These are phyloP conservation scores for Solanum paucissectum DNA, from an alignment of 257 asterid genomes.

Conservation along the genomic window DNA sequence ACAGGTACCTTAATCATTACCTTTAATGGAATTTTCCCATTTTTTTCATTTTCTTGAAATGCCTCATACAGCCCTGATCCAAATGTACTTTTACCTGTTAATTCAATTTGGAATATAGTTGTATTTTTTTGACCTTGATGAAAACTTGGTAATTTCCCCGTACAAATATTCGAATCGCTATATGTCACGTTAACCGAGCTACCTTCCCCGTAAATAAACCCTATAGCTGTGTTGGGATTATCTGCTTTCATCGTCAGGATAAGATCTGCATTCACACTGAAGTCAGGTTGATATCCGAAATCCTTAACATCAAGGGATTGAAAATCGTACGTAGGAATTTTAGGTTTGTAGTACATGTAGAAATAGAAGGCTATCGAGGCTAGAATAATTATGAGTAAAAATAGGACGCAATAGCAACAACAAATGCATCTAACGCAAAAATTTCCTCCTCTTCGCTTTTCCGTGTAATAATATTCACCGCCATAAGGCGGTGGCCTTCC, in stretches of 20 bases:
- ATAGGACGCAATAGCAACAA: constrained; percentile 32
- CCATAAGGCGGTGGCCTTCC: constrained; percentile 10
- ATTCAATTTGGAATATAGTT: constrained; percentile 17
- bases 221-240: constrained; percentile 35
- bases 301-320: constrained; percentile 21
- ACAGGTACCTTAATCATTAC: constrained; percentile 37
- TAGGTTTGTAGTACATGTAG: constrained; percentile 24
- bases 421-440: constrained; percentile 30
- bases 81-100: constrained; percentile 29
- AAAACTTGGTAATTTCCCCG: constrained; percentile 36
- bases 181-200: constrained; percentile 23
- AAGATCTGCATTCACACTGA: constrained; percentile 25
- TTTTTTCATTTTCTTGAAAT: constrained; percentile 4
- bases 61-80: constrained; percentile 28
- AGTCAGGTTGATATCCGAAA: constrained; percentile 24
- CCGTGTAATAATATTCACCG: background rate
- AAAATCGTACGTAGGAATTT: constrained; percentile 26
- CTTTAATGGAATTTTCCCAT: constrained; percentile 29
- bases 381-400: constrained; percentile 21
- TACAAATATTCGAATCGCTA: constrained; percentile 17
- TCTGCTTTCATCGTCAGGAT: constrained; percentile 22
- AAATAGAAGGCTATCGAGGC: background rate
- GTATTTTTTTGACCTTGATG: constrained; percentile 26
- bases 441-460: background rate
- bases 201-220: constrained; percentile 23